Evolutionary conservation across 306 rosid species (phyloP).

Genomic region (Boehmeria nivea): DNA sequence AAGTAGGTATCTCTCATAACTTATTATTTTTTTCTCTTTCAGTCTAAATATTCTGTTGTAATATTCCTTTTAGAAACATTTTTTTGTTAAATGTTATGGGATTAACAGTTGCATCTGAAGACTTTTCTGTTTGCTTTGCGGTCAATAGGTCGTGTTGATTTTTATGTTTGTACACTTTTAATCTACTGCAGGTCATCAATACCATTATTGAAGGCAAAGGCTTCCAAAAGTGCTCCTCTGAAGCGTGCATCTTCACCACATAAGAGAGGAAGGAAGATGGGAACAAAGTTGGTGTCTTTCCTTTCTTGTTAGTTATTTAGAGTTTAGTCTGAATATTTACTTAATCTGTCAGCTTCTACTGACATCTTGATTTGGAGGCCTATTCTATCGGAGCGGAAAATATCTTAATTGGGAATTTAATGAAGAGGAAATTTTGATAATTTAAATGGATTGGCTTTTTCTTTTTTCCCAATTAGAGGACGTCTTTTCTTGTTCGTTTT

Average conservation of each 20-base stretch:
- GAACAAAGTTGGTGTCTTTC: conserved; percentile 45
- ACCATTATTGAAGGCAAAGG: conserved; percentile 37
- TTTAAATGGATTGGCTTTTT: no score
- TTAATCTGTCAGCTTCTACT: no score
- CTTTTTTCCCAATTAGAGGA: no score
- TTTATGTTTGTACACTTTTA: not conserved
- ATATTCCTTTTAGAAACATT: not conserved
- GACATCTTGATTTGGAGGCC: not conserved
- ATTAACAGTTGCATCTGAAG: not conserved
- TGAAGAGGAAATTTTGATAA: no score
- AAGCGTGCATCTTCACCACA: conserved; percentile 26
- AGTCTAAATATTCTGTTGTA: not conserved
- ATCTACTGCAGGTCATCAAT: conserved; percentile 39
- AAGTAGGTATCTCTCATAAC: conserved; percentile 59
- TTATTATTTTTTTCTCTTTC: conserved; percentile 11
- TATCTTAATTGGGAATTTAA: no score
- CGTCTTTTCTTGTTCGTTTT: no score
- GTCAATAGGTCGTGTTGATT: no score
- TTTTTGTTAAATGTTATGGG: not conserved
- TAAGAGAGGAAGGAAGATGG: conserved; percentile 46
- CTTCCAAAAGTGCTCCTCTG: conserved; percentile 45
- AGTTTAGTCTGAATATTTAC: not conserved
- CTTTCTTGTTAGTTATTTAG: no score
- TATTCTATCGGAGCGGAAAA: no score
- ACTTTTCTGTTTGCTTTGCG: not conserved